Percentiles rank a stretch among this genome's conserved stretches.
These are phyloP conservation scores for Calonectria crousiana DNA, from an alignment of 2,329 filamentous ascomycete genomes.

Conservation along the genomic window DNA sequence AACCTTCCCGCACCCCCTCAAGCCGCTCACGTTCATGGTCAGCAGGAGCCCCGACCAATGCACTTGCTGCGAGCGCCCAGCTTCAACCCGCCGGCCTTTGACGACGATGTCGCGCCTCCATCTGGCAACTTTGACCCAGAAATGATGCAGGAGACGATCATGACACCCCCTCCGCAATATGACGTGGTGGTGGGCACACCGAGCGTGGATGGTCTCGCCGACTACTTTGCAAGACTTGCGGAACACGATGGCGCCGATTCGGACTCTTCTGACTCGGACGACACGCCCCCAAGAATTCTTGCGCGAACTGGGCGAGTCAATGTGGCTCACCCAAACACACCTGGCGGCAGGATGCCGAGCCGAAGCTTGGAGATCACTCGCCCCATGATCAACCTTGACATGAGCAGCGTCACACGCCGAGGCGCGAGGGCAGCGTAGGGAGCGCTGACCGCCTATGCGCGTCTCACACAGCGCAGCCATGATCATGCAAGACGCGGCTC, in stretches of 20 bases:
- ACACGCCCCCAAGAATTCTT: conserved; percentile 59
- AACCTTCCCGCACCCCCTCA: conserved; percentile 64
- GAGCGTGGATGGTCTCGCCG: conserved; percentile 78
- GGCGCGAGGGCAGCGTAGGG: conserved; percentile 41
- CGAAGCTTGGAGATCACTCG: conserved; percentile 68
- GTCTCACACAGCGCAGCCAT: background rate
- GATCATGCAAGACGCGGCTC: conserved; percentile 23
- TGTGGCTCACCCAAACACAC: conserved; percentile 68
- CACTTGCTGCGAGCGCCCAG: conserved; percentile 87
- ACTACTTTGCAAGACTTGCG: conserved; percentile 87
- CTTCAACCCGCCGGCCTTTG: conserved; percentile 89
- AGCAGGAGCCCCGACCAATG: conserved; percentile 74
- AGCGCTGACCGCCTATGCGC: conserved; percentile 34
- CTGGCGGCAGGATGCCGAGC: conserved; percentile 66
- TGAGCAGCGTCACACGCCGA: conserved; percentile 40
- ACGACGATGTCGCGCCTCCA: conserved; percentile 71
- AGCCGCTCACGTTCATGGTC: conserved; percentile 60
- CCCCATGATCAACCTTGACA: conserved; percentile 44
- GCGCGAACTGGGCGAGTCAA: conserved; percentile 68
- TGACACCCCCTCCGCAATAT: conserved; percentile 89
- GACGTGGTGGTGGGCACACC: conserved; percentile 80
- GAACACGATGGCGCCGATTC: conserved; percentile 60
- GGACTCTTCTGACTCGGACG: conserved; percentile 58
- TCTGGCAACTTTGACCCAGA: conserved; percentile 44
- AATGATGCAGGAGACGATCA: conserved; percentile 52